phyloP scores from a whole-genome alignment of 2,329 filamentous ascomycete species.

The Elsinoe ampelina region DNA sequence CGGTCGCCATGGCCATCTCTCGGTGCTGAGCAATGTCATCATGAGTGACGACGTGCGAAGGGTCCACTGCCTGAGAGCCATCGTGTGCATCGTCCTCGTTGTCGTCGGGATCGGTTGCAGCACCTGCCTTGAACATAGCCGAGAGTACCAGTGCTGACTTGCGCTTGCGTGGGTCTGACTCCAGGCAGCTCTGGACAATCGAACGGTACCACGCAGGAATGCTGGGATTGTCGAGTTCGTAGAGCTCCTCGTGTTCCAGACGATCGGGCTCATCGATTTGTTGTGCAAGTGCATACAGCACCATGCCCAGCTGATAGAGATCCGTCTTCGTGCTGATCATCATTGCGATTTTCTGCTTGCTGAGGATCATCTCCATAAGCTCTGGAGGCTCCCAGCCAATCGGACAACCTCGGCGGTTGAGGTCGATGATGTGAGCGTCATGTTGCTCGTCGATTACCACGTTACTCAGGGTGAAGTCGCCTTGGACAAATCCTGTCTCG shows the following conservation, averaged over 20 bases:
- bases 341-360: constrained; percentile 84
- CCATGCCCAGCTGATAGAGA: constrained; percentile 93
- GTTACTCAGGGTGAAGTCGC: constrained; percentile 94
- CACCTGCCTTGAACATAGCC: constrained; percentile 43
- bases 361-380: constrained; percentile 73
- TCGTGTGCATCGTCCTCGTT: not conserved
- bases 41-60: not conserved
- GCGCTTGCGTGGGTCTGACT: constrained; percentile 61
- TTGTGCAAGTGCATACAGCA: constrained; percentile 82
- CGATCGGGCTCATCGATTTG: constrained; percentile 80
- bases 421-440: constrained; percentile 94
- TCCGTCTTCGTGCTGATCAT: constrained; percentile 98
- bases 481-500: constrained; percentile 91
- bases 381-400: constrained; percentile 97
- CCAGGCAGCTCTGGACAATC: constrained; percentile 69
- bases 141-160: constrained; percentile 65
- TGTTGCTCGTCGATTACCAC: constrained; percentile 82
- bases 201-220: constrained; percentile 72
- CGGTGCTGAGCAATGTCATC: not conserved
- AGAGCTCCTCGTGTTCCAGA: constrained; percentile 44
- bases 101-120: not conserved
- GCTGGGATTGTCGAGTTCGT: constrained; percentile 44
- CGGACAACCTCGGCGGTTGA: constrained; percentile 93
- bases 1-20: not conserved
- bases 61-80: not conserved